Percentiles rank a stretch among this genome's conserved stretches.
phyloP scores from a whole-genome alignment of 345 rosid species.

The Populus nigra region DNA sequence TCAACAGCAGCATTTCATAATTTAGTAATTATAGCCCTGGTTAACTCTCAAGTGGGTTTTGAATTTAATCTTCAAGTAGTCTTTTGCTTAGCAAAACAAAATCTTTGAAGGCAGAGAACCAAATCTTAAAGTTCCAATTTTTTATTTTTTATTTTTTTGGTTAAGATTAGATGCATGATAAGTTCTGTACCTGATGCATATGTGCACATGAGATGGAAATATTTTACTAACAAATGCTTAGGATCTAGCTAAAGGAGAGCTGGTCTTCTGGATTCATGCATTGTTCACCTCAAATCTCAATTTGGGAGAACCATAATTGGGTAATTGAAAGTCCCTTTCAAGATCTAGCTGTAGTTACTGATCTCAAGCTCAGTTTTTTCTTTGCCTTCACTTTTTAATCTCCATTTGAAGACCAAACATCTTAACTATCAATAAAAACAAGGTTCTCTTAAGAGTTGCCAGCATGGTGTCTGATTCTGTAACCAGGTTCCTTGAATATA shows the following conservation, averaged over 20 bases:
- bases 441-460: neutral
- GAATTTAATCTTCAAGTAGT: neutral
- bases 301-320: no score
- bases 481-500: conserved; percentile 6
- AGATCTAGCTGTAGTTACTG: neutral
- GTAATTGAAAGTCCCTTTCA: no score
- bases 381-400: neutral
- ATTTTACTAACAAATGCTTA: neutral
- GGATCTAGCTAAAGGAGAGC: no score
- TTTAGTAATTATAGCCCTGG: neutral
- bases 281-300: no score
- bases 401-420: neutral
- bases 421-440: no score
- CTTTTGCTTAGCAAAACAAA: neutral
- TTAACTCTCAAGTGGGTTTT: neutral
- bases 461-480: conserved; percentile 15
- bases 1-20: neutral
- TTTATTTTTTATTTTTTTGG: no score
- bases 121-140: neutral
- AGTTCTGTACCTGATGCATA: neutral
- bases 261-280: no score
- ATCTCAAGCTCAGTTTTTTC: neutral
- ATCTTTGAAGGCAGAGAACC: neutral
- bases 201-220: neutral
- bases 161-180: neutral